A percentile compares a stretch with the other conserved stretches of the same genome.
These are phyloP conservation scores for Kodamaea anthophila DNA, from an alignment of 1,139 yeast genomes.

Conservation along the genomic window DNA sequence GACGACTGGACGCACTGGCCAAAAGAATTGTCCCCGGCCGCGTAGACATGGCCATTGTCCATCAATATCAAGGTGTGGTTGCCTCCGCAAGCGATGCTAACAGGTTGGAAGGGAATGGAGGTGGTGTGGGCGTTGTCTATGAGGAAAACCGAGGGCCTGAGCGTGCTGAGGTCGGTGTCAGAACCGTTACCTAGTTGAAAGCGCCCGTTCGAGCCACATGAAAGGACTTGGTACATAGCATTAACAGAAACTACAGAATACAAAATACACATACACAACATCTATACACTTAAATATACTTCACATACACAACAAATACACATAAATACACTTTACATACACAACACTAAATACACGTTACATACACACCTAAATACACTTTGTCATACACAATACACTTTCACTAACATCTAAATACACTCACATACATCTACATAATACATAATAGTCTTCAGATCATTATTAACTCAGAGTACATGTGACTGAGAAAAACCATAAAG, in stretches of 20 bases:
- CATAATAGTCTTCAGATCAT: too few species aligned
- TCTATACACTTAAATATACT: not conserved
- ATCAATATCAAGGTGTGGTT: conserved; percentile 70
- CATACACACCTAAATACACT: too few species aligned
- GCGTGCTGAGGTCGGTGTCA: conserved; percentile 42
- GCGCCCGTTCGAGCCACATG: conserved; percentile 82
- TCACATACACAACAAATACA: not conserved
- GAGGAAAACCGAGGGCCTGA: conserved; percentile 18
- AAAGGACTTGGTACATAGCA: conserved; percentile 25
- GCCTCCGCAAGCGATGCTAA: conserved; percentile 67
- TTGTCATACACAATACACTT: too few species aligned
- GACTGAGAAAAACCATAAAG: too few species aligned
- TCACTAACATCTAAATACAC: too few species aligned
- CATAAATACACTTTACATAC: too few species aligned
- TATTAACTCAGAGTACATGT: too few species aligned
- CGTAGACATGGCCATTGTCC: conserved; percentile 46
- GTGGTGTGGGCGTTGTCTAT: conserved; percentile 1
- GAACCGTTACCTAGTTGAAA: conserved; percentile 67
- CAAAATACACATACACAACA: not conserved
- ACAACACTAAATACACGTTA: too few species aligned
- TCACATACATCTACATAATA: too few species aligned
- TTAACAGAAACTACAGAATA: conserved; percentile 2
- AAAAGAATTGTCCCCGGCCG: conserved; percentile 52
- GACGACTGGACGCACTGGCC: conserved; percentile 47
- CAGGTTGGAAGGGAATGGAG: conserved; percentile 20